Conservation (phyloP, 2,329 filamentous ascomycete species). For the Fusarium sp. region DNA sequence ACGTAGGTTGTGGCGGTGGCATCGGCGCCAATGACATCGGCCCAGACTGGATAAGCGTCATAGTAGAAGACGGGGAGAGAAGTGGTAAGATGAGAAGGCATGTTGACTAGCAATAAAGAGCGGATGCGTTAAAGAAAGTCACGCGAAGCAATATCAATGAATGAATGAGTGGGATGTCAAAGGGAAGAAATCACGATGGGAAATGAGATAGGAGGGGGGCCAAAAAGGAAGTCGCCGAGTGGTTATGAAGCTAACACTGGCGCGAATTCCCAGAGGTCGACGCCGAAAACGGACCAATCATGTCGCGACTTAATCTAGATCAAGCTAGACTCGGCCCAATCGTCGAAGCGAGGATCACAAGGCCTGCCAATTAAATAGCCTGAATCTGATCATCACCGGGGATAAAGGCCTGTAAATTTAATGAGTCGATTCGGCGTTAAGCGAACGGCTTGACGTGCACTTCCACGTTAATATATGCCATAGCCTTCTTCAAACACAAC, state of each 20-base stretch:
- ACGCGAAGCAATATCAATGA: neutral
- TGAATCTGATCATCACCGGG: neutral
- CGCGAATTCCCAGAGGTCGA: neutral
- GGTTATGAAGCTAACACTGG: too few relatives aligned
- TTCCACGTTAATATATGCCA: too few relatives aligned
- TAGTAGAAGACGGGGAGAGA: slow-evolving; percentile 1
- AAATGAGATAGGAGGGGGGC: slow-evolving; percentile 20
- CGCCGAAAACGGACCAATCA: neutral
- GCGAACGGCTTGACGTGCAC: too few relatives aligned
- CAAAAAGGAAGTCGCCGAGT: slow-evolving; percentile 8
- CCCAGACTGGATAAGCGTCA: neutral
- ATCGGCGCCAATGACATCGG: slow-evolving; percentile 22
- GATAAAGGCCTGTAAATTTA: neutral
- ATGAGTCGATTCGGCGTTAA: too few relatives aligned
- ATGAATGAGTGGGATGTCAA: neutral
- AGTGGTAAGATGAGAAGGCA: slow-evolving; percentile 23
- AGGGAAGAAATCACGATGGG: neutral
- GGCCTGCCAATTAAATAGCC: neutral
- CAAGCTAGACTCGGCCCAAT: neutral
- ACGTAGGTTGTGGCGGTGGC: slow-evolving; percentile 22
- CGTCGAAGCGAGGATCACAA: neutral
- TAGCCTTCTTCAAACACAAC: too few relatives aligned
- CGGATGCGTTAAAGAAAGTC: neutral
- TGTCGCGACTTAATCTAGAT: neutral
- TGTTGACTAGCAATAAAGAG: slow-evolving; percentile 1